Evolutionary conservation across 768 basidiomycete species (phyloP).

Genomic region (Cystofilobasidium macerans): DNA sequence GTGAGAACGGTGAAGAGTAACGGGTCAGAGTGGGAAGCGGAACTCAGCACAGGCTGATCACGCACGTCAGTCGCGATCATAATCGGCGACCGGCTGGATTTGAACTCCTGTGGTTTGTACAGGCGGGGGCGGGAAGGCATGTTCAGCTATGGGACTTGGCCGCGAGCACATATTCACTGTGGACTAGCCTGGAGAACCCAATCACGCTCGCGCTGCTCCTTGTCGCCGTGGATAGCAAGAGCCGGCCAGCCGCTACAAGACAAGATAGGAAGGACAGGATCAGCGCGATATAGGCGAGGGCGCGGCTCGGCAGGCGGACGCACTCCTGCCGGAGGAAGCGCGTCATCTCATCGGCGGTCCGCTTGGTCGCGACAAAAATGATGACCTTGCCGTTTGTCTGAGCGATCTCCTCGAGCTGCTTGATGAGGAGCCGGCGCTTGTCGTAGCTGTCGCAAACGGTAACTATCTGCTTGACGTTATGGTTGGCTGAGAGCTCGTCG

Average conservation of each 20-base stretch:
- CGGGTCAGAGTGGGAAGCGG: neutral
- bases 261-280: constrained; percentile 34
- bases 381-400: constrained; percentile 94
- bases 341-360: constrained; percentile 91
- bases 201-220: constrained; percentile 97
- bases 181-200: constrained; percentile 64
- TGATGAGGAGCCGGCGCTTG: constrained; percentile 89
- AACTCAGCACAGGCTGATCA: neutral
- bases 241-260: constrained; percentile 76
- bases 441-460: constrained; percentile 96
- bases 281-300: neutral
- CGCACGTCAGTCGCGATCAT: constrained; percentile 79
- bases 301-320: neutral
- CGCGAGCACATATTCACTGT: no score
- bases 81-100: constrained; percentile 91
- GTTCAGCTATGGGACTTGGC: no score
- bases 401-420: constrained; percentile 92
- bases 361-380: constrained; percentile 95
- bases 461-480: constrained; percentile 90
- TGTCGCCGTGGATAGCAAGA: constrained; percentile 96
- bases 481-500: constrained; percentile 94
- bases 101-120: constrained; percentile 56
- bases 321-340: constrained; percentile 75
- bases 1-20: no score
- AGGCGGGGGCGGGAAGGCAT: no score